Evolutionary conservation across 441 rosid species (phyloP).

Genomic region (Raphanus hybrid): DNA sequence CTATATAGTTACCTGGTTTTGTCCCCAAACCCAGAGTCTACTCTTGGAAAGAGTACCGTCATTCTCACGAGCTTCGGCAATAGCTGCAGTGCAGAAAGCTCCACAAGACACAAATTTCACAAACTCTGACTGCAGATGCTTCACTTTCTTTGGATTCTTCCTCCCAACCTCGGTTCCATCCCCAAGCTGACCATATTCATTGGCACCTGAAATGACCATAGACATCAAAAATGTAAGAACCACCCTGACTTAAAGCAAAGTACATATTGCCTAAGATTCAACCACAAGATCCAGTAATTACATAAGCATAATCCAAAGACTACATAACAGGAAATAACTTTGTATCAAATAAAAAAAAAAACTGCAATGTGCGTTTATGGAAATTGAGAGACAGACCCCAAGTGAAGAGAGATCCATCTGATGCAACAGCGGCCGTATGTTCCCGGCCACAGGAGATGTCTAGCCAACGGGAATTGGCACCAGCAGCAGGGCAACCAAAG

Average conservation of each 20-base stretch:
- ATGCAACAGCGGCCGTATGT: constrained; percentile 94
- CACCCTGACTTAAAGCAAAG: not conserved
- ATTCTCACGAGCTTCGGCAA: constrained; percentile 80
- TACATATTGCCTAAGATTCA: constrained; percentile 2
- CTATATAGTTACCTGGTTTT: constrained; percentile 71
- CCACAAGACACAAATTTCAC: constrained; percentile 94
- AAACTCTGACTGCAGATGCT: constrained; percentile 77
- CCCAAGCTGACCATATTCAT: constrained; percentile 96
- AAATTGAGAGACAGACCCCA: constrained; percentile 67
- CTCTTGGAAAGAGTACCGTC: constrained; percentile 68
- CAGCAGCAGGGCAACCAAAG: constrained; percentile 88
- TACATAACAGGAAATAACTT: not conserved
- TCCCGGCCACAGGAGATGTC: constrained; percentile 93
- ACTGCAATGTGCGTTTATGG: not conserved
- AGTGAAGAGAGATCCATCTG: constrained; percentile 96
- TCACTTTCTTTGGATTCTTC: constrained; percentile 80
- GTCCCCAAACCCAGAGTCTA: constrained; percentile 99
- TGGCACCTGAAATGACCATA: constrained; percentile 60
- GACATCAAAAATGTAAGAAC: constrained; percentile 15
- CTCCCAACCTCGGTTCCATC: constrained; percentile 91
- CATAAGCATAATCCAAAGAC: not conserved
- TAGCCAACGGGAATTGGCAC: constrained; percentile 77
- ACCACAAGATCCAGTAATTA: not conserved
- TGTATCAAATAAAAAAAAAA: not conserved
- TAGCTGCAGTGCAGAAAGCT: constrained; percentile 90